Conservation (phyloP, 2,329 filamentous ascomycete genomes). For the Neophaeococcomyces aloes region DNA sequence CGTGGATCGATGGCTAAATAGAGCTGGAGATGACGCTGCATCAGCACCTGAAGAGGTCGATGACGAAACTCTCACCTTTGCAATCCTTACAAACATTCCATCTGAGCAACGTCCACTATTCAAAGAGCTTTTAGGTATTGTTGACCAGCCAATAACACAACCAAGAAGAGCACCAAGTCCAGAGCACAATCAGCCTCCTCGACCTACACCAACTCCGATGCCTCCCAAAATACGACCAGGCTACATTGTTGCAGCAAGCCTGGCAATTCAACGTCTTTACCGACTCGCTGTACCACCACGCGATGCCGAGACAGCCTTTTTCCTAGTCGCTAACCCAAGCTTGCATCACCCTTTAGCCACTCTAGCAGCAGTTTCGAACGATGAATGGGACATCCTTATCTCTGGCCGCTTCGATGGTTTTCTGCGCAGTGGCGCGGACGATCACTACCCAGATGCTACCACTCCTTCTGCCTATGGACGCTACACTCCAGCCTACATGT, state of each 20-base stretch:
- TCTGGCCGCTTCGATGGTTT: constrained; percentile 94
- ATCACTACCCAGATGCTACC: constrained; percentile 25
- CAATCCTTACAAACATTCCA: constrained; percentile 79
- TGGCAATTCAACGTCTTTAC: constrained; percentile 77
- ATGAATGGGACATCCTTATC: constrained; percentile 93
- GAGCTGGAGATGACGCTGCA: constrained; percentile 50
- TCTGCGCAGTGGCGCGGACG: constrained; percentile 81
- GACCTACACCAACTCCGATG: constrained; percentile 58
- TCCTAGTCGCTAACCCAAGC: constrained; percentile 68
- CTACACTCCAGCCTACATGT: constrained; percentile 10
- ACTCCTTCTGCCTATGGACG: constrained; percentile 22
- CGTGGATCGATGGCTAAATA: constrained; percentile 81
- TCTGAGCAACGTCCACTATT: constrained; percentile 67
- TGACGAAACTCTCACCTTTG: constrained; percentile 86
- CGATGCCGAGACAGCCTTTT: constrained; percentile 77
- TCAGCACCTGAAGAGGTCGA: constrained; percentile 81
- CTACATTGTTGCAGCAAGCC: constrained; percentile 62
- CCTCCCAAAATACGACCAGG: constrained; percentile 54
- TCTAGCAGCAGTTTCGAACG: constrained; percentile 72
- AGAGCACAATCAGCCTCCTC: constrained; percentile 30
- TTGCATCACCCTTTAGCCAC: constrained; percentile 82
- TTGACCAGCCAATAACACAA: constrained; percentile 34
- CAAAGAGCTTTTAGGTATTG: constrained; percentile 62
- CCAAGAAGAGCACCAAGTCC: constrained; percentile 20
- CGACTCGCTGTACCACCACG: constrained; percentile 61